These are phyloP conservation scores for Aegilops tauschii DNA, from an alignment of 176 grass and related monocot genomes.

Conservation along the genomic window DNA sequence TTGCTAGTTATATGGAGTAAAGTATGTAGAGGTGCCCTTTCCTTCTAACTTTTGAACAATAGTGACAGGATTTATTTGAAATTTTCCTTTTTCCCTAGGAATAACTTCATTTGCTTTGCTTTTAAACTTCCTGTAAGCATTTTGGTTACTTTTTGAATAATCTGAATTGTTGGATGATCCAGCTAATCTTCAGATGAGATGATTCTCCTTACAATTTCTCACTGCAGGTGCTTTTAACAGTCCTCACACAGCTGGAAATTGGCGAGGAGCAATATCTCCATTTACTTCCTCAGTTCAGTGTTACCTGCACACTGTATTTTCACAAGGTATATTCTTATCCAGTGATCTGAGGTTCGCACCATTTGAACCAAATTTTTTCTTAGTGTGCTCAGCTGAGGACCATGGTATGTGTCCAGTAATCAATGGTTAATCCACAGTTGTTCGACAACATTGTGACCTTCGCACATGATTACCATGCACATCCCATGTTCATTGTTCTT, in stretches of 20 bases:
- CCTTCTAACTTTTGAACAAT: constrained; percentile 4
- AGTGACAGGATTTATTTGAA: constrained; percentile 12
- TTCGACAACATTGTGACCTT: not conserved
- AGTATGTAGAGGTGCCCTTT: not conserved
- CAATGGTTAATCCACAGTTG: not conserved
- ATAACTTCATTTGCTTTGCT: not conserved
- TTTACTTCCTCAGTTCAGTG: constrained; percentile 82
- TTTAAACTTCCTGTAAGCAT: not conserved
- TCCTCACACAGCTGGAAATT: constrained; percentile 93
- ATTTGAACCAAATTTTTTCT: constrained; percentile 9
- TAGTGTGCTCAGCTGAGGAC: not conserved
- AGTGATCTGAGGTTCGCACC: not conserved
- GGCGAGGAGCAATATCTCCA: constrained; percentile 79
- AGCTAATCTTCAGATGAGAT: constrained; percentile 22
- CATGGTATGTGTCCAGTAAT: not conserved
- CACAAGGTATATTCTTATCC: constrained; percentile 66
- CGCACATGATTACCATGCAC: not conserved
- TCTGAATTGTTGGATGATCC: not conserved
- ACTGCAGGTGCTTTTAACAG: constrained; percentile 77
- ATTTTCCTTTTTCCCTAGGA: not conserved
- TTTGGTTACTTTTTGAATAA: not conserved
- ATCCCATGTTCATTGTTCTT: not conserved
- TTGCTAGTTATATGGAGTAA: not conserved
- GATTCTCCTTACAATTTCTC: constrained; percentile 6
- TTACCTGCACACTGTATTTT: constrained; percentile 87